Evolutionary conservation across 2,329 filamentous ascomycete species (phyloP).

Genomic region (Rachicladosporium sp.): DNA sequence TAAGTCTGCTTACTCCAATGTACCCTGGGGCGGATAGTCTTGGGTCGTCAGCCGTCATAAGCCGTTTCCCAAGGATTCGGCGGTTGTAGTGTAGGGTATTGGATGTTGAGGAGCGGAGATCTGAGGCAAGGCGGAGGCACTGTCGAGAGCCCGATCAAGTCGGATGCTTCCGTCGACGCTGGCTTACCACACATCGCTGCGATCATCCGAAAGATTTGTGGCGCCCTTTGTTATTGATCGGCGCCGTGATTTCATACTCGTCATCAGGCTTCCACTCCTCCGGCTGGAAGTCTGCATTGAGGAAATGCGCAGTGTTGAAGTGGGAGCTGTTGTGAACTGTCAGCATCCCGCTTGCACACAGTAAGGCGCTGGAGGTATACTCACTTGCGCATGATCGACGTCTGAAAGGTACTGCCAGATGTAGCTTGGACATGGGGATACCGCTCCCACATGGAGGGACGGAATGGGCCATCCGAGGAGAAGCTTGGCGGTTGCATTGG

Average conservation of each 20-base stretch:
- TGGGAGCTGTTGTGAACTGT: slow-evolving; percentile 29
- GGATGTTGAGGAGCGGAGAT: slow-evolving; percentile 5
- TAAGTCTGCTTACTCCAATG: slow-evolving; percentile 18
- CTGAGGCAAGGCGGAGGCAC: slow-evolving; percentile 10
- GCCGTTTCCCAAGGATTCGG: slow-evolving; percentile 2
- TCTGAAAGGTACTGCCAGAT: slow-evolving; percentile 32
- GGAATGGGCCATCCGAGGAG: slow-evolving; percentile 29
- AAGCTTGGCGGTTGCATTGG: slow-evolving; percentile 12
- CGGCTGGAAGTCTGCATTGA: slow-evolving; percentile 41
- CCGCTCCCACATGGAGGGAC: slow-evolving; percentile 34
- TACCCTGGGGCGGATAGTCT: slow-evolving; percentile 27
- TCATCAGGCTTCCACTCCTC: slow-evolving; percentile 39
- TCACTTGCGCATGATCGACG: slow-evolving; percentile 38
- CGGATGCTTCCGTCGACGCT: slow-evolving; percentile 18
- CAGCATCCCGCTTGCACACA: neutral
- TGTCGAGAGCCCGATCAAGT: slow-evolving; percentile 10
- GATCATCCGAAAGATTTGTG: slow-evolving; percentile 22
- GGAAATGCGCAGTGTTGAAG: slow-evolving; percentile 40
- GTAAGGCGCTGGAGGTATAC: slow-evolving; percentile 7
- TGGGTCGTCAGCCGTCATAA: slow-evolving; percentile 22
- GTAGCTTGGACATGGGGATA: slow-evolving; percentile 29
- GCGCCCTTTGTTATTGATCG: slow-evolving; percentile 17
- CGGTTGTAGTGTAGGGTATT: slow-evolving; percentile 7
- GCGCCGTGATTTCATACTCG: slow-evolving; percentile 27
- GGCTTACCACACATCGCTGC: slow-evolving; percentile 15